Base-by-base conservation (phyloP, 106 monocot genomes). In the Dendrobium nobile region DNA sequence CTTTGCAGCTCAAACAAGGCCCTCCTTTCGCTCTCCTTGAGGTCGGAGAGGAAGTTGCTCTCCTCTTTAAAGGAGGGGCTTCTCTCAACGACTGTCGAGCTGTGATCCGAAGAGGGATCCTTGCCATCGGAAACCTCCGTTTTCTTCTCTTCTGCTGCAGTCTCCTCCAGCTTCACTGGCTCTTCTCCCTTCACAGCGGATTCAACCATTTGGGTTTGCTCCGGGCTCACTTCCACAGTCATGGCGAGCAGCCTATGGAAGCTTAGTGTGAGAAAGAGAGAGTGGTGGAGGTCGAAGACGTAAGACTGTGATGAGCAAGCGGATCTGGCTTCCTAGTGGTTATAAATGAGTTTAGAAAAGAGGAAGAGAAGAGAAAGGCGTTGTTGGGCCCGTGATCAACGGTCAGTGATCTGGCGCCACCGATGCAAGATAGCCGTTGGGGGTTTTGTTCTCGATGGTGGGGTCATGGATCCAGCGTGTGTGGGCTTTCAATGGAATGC, bases 1-100 rank as follows among this genome's bases (percentile, higher is more conserved):
- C 77, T 82, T 16, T 91, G 82, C 42, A 96, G 84, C 67, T 96
- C 96, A 6, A 74, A 9, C 64, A 96, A 51, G 4, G 93, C 96
- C 84, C 87, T 96, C 82, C 55, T 88, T 89, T 96, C 93, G 73
- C 19, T 28, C 31, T 93, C 91, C 77, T 88, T 96, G 58, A 93
- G 88, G 41, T 96, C 96, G 5, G 89, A 89, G 65, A 93, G 83
- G 80, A 82, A 85, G 85, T 85, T 87, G 85, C 91, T 91, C 85
- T 96, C 93, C 80, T 93, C 93, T 78, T 77, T 88, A 54, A 91
- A 93, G 64, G 93, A 95, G 33, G 88, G 68, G 70, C 79, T 85
- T 77, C 87, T 93, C 77, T 89, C 78, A 22, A 88, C 80, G 17
- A 75, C 75, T n/a, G 77, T 22, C 6, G 76, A 45, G 7, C 31